Percentiles rank a stretch among this genome's conserved stretches.
Evolutionary conservation across 495 filamentous ascomycete genomes (phyloP).

Genomic region (Aspergillus haitiensis): DNA sequence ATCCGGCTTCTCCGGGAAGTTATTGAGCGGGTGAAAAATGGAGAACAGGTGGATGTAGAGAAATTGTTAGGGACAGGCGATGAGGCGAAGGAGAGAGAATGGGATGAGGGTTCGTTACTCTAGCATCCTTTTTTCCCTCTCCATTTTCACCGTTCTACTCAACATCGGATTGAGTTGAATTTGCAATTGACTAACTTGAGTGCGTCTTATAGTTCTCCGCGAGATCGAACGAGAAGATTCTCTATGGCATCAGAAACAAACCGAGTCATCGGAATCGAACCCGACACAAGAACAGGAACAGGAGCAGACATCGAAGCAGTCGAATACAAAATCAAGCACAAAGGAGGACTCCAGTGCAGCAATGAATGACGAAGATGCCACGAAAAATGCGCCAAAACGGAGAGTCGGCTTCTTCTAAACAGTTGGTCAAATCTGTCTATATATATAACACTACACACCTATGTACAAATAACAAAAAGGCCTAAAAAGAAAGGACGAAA

Average conservation of each 20-base stretch:
- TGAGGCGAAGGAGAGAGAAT: constrained; percentile 71
- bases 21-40: constrained; percentile 74
- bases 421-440: constrained; percentile 9
- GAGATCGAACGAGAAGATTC: constrained; percentile 80
- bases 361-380: constrained; percentile 19
- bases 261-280: constrained; percentile 17
- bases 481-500: too few species aligned
- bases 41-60: constrained; percentile 90
- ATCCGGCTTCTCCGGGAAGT: constrained; percentile 78
- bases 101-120: constrained; percentile 73
- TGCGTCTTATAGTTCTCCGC: constrained; percentile 57
- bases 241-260: constrained; percentile 52
- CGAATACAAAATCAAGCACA: not conserved
- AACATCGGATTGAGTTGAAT: not conserved
- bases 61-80: constrained; percentile 78
- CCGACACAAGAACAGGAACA: constrained; percentile 14
- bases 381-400: constrained; percentile 25
- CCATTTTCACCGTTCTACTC: not conserved
- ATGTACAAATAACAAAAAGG: too few species aligned
- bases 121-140: not conserved
- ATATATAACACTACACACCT: too few species aligned
- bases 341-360: constrained; percentile 24
- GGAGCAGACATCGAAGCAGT: constrained; percentile 2
- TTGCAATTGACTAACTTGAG: constrained; percentile 19
- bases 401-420: constrained; percentile 40